Evolutionary conservation across 345 rosid species (phyloP).

Genomic region (Arabis alpina): DNA sequence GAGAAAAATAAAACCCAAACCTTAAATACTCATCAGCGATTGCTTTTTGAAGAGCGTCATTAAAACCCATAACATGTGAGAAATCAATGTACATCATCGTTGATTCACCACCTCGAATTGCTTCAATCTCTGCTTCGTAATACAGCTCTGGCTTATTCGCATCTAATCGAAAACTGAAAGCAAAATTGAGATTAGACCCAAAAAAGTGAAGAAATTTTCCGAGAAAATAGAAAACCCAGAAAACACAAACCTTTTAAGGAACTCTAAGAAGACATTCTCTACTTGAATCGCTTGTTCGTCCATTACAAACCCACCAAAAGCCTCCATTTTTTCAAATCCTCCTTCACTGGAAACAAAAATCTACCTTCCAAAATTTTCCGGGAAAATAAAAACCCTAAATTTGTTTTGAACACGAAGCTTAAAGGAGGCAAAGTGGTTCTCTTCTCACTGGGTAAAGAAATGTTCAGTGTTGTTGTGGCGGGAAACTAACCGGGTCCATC

Average conservation of each 20-base stretch:
- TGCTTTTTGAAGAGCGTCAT: conserved; percentile 79
- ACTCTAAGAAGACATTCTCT: conserved; percentile 85
- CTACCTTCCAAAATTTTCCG: too few relatives aligned
- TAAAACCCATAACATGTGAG: conserved; percentile 82
- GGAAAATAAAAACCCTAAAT: conserved; percentile 25
- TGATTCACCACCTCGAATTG: conserved; percentile 71
- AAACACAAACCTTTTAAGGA: conserved; percentile 71
- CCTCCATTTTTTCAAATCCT: conserved; percentile 56
- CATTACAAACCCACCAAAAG: conserved; percentile 66
- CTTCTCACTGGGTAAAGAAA: conserved; percentile 1
- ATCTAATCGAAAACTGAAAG: conserved; percentile 62
- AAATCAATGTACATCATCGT: conserved; percentile 87
- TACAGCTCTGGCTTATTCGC: conserved; percentile 53
- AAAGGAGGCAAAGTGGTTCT: not conserved
- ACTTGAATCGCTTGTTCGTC: conserved; percentile 87
- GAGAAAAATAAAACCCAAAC: conserved; percentile 37
- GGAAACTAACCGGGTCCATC: conserved; percentile 29
- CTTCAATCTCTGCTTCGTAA: conserved; percentile 77
- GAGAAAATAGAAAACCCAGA: not conserved
- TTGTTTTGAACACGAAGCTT: conserved; percentile 10
- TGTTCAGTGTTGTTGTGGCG: conserved; percentile 36
- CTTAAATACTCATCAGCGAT: conserved; percentile 84
- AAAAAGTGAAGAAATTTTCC: not conserved
- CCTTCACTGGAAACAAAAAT: too few relatives aligned
- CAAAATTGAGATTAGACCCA: not conserved